A percentile compares a stretch with the other conserved stretches of the same genome.
These are phyloP conservation scores for Microdochium bolleyi DNA, from an alignment of 2,329 filamentous ascomycete species.

Conservation along the genomic window DNA sequence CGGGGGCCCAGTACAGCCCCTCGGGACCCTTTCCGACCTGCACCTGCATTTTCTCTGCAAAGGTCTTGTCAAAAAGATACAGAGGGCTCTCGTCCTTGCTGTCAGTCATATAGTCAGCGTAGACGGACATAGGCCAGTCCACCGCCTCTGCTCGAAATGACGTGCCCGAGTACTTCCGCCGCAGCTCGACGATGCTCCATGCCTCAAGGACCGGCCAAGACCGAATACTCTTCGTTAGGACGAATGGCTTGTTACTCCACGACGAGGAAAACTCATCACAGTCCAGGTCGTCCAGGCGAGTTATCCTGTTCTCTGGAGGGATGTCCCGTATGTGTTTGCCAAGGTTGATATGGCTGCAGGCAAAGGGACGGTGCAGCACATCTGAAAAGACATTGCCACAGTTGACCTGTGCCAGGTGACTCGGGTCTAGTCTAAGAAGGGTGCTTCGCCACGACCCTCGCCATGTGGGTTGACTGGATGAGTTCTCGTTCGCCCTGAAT, in stretches of 20 bases:
- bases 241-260: constrained; percentile 79
- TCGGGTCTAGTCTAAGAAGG: constrained; percentile 49
- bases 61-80: constrained; percentile 84
- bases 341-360: constrained; percentile 71
- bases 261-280: constrained; percentile 63
- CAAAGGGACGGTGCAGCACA: constrained; percentile 80
- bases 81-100: constrained; percentile 81
- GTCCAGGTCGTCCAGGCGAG: constrained; percentile 59
- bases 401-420: constrained; percentile 49
- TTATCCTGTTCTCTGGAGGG: constrained; percentile 64
- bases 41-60: constrained; percentile 79
- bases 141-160: constrained; percentile 87
- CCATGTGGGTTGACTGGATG: constrained; percentile 51
- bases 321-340: constrained; percentile 62
- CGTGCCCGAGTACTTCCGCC: constrained; percentile 54
- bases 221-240: constrained; percentile 75
- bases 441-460: constrained; percentile 79
- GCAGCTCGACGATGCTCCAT: constrained; percentile 67
- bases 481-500: neutral
- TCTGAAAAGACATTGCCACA: constrained; percentile 84
- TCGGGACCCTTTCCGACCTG: constrained; percentile 49
- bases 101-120: constrained; percentile 73
- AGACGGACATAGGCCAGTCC: constrained; percentile 80
- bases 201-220: constrained; percentile 68
- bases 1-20: constrained; percentile 65